Conservation (phyloP, 2,329 filamentous ascomycete genomes). For the Monosporascus sp. region DNA sequence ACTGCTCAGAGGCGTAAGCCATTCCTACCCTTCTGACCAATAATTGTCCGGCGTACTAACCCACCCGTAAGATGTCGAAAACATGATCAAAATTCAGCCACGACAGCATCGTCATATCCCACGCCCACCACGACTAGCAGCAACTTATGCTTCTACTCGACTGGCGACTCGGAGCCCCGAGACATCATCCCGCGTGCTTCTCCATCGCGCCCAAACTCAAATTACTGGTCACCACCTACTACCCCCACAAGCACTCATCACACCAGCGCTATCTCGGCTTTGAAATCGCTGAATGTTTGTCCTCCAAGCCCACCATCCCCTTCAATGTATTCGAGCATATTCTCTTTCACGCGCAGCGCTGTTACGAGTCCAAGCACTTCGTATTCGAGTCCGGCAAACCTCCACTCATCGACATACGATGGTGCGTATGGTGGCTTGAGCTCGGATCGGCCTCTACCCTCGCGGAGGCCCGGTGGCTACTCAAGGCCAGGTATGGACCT, state of each 20-base stretch:
- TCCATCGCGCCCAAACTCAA: conserved; percentile 54
- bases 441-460: conserved; percentile 51
- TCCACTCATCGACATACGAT: conserved; percentile 52
- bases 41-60: conserved; percentile 18
- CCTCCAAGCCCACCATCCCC: conserved; percentile 54
- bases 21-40: conserved; percentile 10
- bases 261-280: conserved; percentile 49
- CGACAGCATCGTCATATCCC: conserved; percentile 23
- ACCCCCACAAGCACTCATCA: conserved; percentile 41
- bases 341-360: conserved; percentile 50
- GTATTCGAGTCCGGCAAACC: conserved; percentile 39
- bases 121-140: conserved; percentile 21
- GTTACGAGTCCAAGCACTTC: conserved; percentile 49
- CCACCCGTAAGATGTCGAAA: conserved; percentile 44
- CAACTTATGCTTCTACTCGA: conserved; percentile 41
- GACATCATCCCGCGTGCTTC: conserved; percentile 62
- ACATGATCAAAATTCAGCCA: conserved; percentile 42
- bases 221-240: conserved; percentile 50
- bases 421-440: conserved; percentile 35
- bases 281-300: conserved; percentile 50
- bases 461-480: conserved; percentile 49
- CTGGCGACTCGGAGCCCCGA: conserved; percentile 46
- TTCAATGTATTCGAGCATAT: conserved; percentile 39
- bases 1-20: conserved; percentile 60
- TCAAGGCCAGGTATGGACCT: conserved; percentile 59